Percentiles rank a stretch among this genome's conserved stretches.
phyloP scores from a whole-genome alignment of 129 eudicot genomes.

The Helichrysum umbraculigerum region DNA sequence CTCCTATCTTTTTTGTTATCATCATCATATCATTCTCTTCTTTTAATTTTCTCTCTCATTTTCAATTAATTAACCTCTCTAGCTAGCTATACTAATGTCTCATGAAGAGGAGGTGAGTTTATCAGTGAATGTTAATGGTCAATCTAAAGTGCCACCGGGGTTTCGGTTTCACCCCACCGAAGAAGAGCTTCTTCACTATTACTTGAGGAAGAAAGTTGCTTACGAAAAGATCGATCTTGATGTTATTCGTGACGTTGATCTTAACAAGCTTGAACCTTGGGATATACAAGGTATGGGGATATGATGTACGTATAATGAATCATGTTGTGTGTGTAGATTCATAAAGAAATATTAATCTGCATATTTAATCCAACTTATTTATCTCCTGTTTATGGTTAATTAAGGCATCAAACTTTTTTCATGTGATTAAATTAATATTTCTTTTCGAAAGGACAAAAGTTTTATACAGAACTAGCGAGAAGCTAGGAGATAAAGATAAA shows the following conservation, averaged over 20 bases:
- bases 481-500: neutral
- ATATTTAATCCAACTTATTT: neutral
- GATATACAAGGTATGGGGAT: conserved; percentile 61
- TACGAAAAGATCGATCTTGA: conserved; percentile 66
- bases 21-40: conserved; percentile 19
- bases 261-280: conserved; percentile 89
- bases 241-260: conserved; percentile 81
- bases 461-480: neutral
- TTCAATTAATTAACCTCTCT: neutral
- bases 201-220: conserved; percentile 62
- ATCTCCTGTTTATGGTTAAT: too few species aligned
- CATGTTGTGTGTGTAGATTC: neutral
- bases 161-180: conserved; percentile 74
- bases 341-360: neutral
- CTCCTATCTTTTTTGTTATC: conserved; percentile 21
- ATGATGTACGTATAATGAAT: neutral
- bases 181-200: conserved; percentile 66
- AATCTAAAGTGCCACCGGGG: conserved; percentile 72
- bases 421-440: too few species aligned
- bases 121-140: conserved; percentile 58
- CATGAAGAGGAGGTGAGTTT: conserved; percentile 42
- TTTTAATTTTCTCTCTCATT: conserved; percentile 3
- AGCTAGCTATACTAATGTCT: conserved; percentile 7
- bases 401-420: too few species aligned
- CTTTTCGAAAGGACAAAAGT: neutral